Evolutionary conservation across 2,329 filamentous ascomycete genomes (phyloP).

Genomic region (Colletotrichum lupini): DNA sequence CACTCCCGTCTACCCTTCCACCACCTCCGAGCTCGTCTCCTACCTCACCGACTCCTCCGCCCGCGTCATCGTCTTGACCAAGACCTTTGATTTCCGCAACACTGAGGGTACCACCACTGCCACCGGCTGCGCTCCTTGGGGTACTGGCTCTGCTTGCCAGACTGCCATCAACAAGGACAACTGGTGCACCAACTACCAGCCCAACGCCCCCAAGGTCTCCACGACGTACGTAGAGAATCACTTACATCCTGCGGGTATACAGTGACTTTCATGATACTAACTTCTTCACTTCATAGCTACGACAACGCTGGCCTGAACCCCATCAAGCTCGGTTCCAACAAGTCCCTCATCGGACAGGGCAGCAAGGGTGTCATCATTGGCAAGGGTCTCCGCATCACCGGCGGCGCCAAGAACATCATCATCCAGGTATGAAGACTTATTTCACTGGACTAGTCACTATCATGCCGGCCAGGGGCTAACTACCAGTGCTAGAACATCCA

Average conservation of each 20-base stretch:
- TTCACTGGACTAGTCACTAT: background rate
- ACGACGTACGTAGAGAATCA: slow-evolving; percentile 41
- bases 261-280: background rate
- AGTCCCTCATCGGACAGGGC: slow-evolving; percentile 66
- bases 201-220: slow-evolving; percentile 56
- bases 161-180: slow-evolving; percentile 68
- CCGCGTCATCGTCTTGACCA: slow-evolving; percentile 68
- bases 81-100: slow-evolving; percentile 63
- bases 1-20: slow-evolving; percentile 62
- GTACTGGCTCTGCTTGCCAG: slow-evolving; percentile 63
- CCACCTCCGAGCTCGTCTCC: slow-evolving; percentile 65
- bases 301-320: slow-evolving; percentile 63
- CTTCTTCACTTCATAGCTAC: slow-evolving; percentile 40
- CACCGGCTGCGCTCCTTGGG: slow-evolving; percentile 8
- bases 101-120: slow-evolving; percentile 3
- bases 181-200: slow-evolving; percentile 71
- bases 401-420: slow-evolving; percentile 63
- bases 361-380: slow-evolving; percentile 65
- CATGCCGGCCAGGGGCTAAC: background rate
- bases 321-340: slow-evolving; percentile 67
- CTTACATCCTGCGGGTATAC: background rate
- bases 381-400: slow-evolving; percentile 63
- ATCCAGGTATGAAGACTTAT: slow-evolving; percentile 52
- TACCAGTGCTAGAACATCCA: slow-evolving; percentile 46
- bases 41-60: slow-evolving; percentile 66